A percentile compares a stretch with the other conserved stretches of the same genome.
phyloP scores from a whole-genome alignment of 768 basidiomycete species.

The Boletus bicolor region DNA sequence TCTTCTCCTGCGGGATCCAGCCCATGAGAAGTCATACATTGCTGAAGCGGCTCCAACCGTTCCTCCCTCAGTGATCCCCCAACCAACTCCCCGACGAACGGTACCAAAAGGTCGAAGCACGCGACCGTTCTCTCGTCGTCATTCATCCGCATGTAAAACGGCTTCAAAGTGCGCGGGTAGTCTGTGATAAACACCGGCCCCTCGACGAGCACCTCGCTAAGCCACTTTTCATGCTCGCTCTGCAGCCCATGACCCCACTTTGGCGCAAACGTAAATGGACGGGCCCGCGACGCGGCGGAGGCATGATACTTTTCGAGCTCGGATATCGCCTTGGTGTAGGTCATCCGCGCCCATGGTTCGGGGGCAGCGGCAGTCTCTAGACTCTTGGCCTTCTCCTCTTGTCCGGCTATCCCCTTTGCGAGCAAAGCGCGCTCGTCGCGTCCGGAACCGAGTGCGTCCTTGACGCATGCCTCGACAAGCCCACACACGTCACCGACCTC shows the following conservation, averaged over 20 bases:
- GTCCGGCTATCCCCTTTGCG: conserved; percentile 33
- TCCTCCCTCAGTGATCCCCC: conserved; percentile 93
- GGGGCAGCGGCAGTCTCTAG: conserved; percentile 37
- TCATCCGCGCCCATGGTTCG: conserved; percentile 64
- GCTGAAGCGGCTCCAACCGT: conserved; percentile 48
- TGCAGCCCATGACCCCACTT: conserved; percentile 70
- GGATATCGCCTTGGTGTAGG: conserved; percentile 73
- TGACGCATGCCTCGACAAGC: conserved; percentile 55
- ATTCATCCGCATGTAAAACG: conserved; percentile 93
- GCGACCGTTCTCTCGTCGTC: conserved; percentile 61
- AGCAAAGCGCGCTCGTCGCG: conserved; percentile 32
- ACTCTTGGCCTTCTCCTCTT: conserved; percentile 32
- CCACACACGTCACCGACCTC: conserved; percentile 49
- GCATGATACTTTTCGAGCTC: conserved; percentile 44
- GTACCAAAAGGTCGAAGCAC: conserved; percentile 96
- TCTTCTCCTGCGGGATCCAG: conserved; percentile 40
- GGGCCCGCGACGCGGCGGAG: conserved; percentile 20
- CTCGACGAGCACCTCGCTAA: conserved; percentile 62
- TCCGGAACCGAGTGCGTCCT: conserved; percentile 36
- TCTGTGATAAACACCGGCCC: conserved; percentile 91
- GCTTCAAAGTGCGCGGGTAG: conserved; percentile 81
- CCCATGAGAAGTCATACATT: conserved; percentile 47
- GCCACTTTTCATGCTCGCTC: conserved; percentile 92
- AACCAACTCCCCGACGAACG: conserved; percentile 81
- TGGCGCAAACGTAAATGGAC: conserved; percentile 54